Evolutionary conservation across 768 basidiomycete species (phyloP), one percentile per base, ranked within the genome.

Genomic region (Leccinum aurantiacum): DNA sequence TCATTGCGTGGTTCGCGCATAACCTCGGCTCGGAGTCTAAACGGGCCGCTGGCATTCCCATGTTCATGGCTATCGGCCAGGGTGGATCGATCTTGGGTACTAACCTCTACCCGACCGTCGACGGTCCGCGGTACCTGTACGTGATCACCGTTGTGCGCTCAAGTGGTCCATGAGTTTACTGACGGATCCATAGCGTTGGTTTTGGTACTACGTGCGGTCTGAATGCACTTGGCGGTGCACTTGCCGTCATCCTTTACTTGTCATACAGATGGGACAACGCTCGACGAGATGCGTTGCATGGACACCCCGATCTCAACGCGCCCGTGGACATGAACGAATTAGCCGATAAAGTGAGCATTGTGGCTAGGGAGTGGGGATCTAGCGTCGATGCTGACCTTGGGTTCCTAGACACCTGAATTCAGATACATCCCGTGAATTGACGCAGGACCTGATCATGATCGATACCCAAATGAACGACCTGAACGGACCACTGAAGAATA

Each of bases 31-130:
- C 89, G 1, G 90, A 91, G 65, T 85, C 86, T 0, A 90, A 91
- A 72, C 84, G 83, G 57, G 89, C 90, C 0, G 84, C 88, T 0
- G 89, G 89, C 0, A 87, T 90, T 31, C 88, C 88, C 9, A 80
- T 89, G 74, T 90, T 90, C 69, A 90, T 90, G 85, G 82, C 87
- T 11, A 89, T 91, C 41, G 90, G 90, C 0, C 90, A 91, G 67
- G 84, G 88, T 56, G 90, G 89, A 13, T 89, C 88, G 61, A 74
- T 90, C 50, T 77, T 89, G 24, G 89, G 88, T 22, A 81, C 89
- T 0, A 88, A 90, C 60, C 75, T 91, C 11, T 91, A 84, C 71
- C 90, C 89, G 0, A 75, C 79, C 19, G 77, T 79, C 0, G 84
- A 90, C 48, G 83, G 84, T 0, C 90, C 90, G 1, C 74, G 74